Evolutionary conservation across 768 basidiomycete genomes (phyloP).

Genomic region (Suillus hirtellus): DNA sequence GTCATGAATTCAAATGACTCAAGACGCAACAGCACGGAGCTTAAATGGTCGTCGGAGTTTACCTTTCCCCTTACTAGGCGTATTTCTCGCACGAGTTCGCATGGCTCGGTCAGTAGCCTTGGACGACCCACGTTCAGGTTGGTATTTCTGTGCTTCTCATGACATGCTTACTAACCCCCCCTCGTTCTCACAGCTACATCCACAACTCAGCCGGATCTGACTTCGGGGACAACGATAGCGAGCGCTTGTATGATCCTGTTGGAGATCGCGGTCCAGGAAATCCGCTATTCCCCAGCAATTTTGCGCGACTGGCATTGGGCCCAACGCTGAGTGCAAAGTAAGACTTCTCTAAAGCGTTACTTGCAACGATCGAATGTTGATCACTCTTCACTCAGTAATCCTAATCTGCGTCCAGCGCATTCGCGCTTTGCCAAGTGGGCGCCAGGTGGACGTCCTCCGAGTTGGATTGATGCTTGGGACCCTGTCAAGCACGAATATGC

Average conservation of each 20-base stretch:
- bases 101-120: slow-evolving; percentile 28
- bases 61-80: slow-evolving; percentile 22
- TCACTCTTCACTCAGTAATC: slow-evolving; percentile 23
- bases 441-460: slow-evolving; percentile 31
- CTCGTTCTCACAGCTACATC: slow-evolving; percentile 17
- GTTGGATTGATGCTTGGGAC: slow-evolving; percentile 46
- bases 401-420: slow-evolving; percentile 18
- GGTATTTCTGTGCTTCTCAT: neutral
- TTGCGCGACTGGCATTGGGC: slow-evolving; percentile 62
- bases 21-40: slow-evolving; percentile 26
- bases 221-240: slow-evolving; percentile 27
- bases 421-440: slow-evolving; percentile 29
- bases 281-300: slow-evolving; percentile 82
- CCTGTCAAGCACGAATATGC: slow-evolving; percentile 44
- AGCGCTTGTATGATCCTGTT: slow-evolving; percentile 47
- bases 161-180: neutral
- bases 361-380: slow-evolving; percentile 5
- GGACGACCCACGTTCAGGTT: slow-evolving; percentile 29
- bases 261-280: slow-evolving; percentile 70
- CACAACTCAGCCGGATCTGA: slow-evolving; percentile 21
- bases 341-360: slow-evolving; percentile 18
- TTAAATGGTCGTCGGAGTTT: slow-evolving; percentile 26
- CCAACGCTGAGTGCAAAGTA: slow-evolving; percentile 65
- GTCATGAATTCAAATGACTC: slow-evolving; percentile 17
- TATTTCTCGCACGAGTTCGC: slow-evolving; percentile 26